These are phyloP conservation scores for Scedosporium minutisporum DNA, from an alignment of 2,329 filamentous ascomycete species.

Conservation along the genomic window DNA sequence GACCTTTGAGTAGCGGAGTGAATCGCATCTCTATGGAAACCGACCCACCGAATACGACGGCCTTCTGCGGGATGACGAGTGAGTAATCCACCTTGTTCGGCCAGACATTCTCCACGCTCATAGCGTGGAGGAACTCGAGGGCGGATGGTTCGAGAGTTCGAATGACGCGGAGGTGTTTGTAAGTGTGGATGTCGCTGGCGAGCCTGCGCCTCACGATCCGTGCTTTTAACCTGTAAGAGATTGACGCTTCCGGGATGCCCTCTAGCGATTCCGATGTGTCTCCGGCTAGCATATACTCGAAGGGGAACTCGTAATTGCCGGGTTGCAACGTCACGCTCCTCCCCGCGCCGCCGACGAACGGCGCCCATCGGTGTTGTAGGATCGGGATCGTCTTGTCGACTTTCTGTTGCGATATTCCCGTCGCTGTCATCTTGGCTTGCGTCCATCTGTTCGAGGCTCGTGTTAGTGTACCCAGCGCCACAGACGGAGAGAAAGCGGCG, in stretches of 20 bases:
- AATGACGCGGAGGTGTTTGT: constrained; percentile 69
- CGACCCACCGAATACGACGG: constrained; percentile 83
- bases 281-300: constrained; percentile 64
- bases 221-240: constrained; percentile 86
- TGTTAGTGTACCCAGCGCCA: background rate
- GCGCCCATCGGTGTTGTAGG: constrained; percentile 59
- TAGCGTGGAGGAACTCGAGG: constrained; percentile 71
- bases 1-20: constrained; percentile 78
- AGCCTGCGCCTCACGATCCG: constrained; percentile 81
- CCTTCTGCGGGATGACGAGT: constrained; percentile 86
- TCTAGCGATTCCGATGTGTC: constrained; percentile 79
- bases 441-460: constrained; percentile 31
- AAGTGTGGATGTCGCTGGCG: constrained; percentile 73
- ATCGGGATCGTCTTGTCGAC: constrained; percentile 51
- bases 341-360: constrained; percentile 50
- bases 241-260: constrained; percentile 74
- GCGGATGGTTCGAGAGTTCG: constrained; percentile 68
- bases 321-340: constrained; percentile 52
- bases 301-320: constrained; percentile 78
- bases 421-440: constrained; percentile 43
- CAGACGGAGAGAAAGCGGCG: background rate
- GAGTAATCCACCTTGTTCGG: constrained; percentile 96
- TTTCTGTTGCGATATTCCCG: constrained; percentile 48
- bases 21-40: constrained; percentile 79
- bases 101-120: constrained; percentile 97